A percentile compares a stretch with the other conserved stretches of the same genome.
Evolutionary conservation across 2,329 filamentous ascomycete genomes (phyloP).

Genomic region (Pestalotiopsis fici): DNA sequence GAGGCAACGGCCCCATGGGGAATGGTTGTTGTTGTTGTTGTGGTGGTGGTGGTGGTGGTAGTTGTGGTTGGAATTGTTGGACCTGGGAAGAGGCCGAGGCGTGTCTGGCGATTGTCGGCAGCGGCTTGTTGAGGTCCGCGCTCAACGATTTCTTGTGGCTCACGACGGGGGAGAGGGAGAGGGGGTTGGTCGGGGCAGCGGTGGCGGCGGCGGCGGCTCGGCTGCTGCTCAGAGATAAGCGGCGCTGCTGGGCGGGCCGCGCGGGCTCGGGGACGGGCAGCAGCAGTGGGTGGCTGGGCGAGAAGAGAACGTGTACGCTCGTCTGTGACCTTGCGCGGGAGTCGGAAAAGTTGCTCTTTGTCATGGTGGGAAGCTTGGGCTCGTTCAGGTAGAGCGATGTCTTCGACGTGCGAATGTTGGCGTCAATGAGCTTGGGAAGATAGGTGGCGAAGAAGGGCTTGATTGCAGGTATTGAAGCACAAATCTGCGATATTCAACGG

Average conservation of each 20-base stretch:
- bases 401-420: slow-evolving; percentile 7
- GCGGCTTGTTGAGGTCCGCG: slow-evolving; percentile 29
- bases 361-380: neutral
- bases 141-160: slow-evolving; percentile 8
- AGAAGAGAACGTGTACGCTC: neutral
- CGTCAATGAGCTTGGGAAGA: slow-evolving; percentile 29
- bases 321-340: neutral
- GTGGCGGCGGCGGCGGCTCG: neutral
- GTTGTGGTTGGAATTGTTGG: neutral
- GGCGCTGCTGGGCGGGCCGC: neutral
- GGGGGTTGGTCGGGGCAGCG: neutral
- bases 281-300: neutral
- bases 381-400: neutral
- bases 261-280: neutral
- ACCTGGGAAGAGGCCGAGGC: neutral
- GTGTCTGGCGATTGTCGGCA: slow-evolving; percentile 20
- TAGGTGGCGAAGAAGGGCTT: slow-evolving; percentile 44
- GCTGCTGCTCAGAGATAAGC: neutral
- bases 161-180: neutral
- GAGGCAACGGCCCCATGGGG: neutral
- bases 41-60: neutral
- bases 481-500: slow-evolving; percentile 31
- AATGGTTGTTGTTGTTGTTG: neutral
- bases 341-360: neutral
- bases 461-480: slow-evolving; percentile 44